phyloP scores from a whole-genome alignment of 176 grass and related monocot species.

The Lolium rigidum region DNA sequence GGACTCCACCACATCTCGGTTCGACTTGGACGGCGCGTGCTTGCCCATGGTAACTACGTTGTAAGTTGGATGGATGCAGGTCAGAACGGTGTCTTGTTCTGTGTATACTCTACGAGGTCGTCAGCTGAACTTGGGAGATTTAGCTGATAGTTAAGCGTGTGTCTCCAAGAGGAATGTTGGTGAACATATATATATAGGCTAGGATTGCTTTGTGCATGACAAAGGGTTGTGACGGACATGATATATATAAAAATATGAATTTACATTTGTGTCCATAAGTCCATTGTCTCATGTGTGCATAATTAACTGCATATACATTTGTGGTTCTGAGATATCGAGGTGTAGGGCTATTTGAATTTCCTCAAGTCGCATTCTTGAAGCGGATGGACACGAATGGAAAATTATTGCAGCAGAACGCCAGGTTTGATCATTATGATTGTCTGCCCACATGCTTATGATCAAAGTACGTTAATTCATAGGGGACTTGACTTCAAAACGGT shows the following conservation, averaged over 20 bases:
- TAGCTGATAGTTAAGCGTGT: no score
- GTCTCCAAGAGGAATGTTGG: no score
- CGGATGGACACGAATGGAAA: not conserved
- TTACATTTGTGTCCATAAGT: no score
- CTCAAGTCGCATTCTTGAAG: not conserved
- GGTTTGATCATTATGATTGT: not conserved
- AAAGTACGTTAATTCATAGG: not conserved
- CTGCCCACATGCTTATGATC: not conserved
- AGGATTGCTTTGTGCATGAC: no score
- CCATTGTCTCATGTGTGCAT: no score
- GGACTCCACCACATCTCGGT: conserved; percentile 41
- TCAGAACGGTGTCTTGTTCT: no score
- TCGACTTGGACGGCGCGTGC: not conserved
- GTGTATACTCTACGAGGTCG: no score
- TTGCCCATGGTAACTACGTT: no score
- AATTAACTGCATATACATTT: not conserved
- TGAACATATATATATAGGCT: no score
- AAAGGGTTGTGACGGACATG: not conserved
- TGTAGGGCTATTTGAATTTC: not conserved
- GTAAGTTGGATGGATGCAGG: no score
- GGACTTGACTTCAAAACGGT: not conserved
- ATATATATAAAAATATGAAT: no score
- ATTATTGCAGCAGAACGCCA: not conserved
- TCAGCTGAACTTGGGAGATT: no score
- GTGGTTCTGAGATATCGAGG: not conserved